These are phyloP conservation scores for Musa troglodytarum DNA, from an alignment of 176 grass and related monocot species.

Conservation along the genomic window DNA sequence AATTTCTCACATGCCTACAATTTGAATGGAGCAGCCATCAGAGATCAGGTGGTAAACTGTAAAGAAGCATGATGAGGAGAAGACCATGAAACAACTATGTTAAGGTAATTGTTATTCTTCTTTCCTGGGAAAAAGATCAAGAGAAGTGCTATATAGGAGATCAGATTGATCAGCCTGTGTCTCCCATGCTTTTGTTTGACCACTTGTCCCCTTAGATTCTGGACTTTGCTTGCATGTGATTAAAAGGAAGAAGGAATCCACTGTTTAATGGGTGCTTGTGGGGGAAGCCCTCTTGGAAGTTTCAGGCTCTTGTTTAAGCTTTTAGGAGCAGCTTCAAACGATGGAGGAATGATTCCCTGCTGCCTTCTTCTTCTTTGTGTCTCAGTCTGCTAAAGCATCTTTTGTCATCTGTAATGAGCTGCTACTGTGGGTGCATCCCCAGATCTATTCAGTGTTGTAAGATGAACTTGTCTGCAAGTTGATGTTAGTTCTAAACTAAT, in stretches of 20 bases:
- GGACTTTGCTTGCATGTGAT: neutral
- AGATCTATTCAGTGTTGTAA: neutral
- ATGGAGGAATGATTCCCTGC: neutral
- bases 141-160: neutral
- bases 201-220: neutral
- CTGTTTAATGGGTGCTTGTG: neutral
- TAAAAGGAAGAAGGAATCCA: conserved; percentile 7
- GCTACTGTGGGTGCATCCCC: neutral
- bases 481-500: no score
- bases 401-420: no score
- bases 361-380: no score
- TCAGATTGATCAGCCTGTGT: neutral
- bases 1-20: conserved; percentile 9
- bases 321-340: neutral
- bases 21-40: conserved; percentile 8
- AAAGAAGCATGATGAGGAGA: neutral
- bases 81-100: no score
- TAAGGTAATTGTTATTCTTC: no score
- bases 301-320: neutral
- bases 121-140: neutral
- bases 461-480: neutral
- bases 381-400: no score
- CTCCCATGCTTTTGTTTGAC: conserved; percentile 1
- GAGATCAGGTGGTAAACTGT: neutral
- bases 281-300: neutral